Conservation (phyloP, 768 basidiomycete species). For the Pleurotus tuber-regium region DNA sequence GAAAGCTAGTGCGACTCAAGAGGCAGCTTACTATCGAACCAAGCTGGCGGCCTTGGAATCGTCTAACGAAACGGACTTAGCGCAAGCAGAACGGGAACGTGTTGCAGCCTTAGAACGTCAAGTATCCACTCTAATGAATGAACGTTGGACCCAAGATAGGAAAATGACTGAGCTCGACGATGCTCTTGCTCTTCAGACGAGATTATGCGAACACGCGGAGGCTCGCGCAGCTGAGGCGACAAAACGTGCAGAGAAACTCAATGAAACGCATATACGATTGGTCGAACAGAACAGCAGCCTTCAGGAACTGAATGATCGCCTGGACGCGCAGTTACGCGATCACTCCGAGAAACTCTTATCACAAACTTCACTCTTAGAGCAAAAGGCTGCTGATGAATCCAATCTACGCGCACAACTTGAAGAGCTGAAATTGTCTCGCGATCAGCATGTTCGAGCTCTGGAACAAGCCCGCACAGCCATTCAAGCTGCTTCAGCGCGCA, state of each 20-base stretch:
- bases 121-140: slow-evolving; percentile 56
- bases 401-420: slow-evolving; percentile 65
- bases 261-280: slow-evolving; percentile 64
- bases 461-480: slow-evolving; percentile 84
- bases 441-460: slow-evolving; percentile 84
- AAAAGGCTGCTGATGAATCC: slow-evolving; percentile 75
- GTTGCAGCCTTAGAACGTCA: slow-evolving; percentile 71
- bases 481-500: slow-evolving; percentile 68
- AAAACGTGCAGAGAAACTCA: slow-evolving; percentile 72
- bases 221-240: slow-evolving; percentile 71
- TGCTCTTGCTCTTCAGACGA: slow-evolving; percentile 73
- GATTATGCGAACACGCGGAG: slow-evolving; percentile 75
- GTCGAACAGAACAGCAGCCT: slow-evolving; percentile 67
- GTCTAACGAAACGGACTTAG: slow-evolving; percentile 58
- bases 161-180: slow-evolving; percentile 72
- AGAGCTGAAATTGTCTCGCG: slow-evolving; percentile 65
- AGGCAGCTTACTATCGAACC: slow-evolving; percentile 94
- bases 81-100: slow-evolving; percentile 77
- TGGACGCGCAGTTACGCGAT: slow-evolving; percentile 71
- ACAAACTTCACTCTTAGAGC: slow-evolving; percentile 72
- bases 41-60: slow-evolving; percentile 88
- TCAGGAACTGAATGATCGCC: slow-evolving; percentile 54
- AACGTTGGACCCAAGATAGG: slow-evolving; percentile 64
- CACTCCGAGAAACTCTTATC: slow-evolving; percentile 71
- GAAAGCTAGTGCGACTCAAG: slow-evolving; percentile 79